These are phyloP conservation scores for Vigna mungo DNA, from an alignment of 306 rosid species.

Conservation along the genomic window DNA sequence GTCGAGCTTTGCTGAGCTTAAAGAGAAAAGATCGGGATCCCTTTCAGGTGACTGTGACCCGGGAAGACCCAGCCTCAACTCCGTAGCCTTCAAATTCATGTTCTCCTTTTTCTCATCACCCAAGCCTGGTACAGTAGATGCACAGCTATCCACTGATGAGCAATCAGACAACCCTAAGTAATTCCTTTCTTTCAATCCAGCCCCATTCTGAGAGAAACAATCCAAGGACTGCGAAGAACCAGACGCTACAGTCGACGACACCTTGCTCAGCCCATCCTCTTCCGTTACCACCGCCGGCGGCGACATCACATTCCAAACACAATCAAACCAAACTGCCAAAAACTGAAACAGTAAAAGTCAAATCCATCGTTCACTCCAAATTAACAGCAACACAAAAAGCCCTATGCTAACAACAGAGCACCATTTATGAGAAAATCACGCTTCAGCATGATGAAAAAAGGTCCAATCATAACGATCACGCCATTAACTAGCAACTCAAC, in stretches of 20 bases:
- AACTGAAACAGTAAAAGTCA: conserved; percentile 29
- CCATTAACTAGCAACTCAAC: background rate
- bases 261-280: conserved; percentile 72
- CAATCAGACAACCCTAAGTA: conserved; percentile 90
- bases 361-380: conserved; percentile 1
- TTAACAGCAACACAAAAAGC: conserved; percentile 5
- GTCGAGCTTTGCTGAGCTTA: conserved; percentile 60
- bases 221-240: conserved; percentile 67
- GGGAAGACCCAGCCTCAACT: conserved; percentile 92
- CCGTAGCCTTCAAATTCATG: conserved; percentile 86
- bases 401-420: background rate
- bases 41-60: conserved; percentile 89
- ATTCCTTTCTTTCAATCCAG: conserved; percentile 78
- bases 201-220: conserved; percentile 63
- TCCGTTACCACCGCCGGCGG: conserved; percentile 69
- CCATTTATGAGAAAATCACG: background rate
- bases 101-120: conserved; percentile 68
- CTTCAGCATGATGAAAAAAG: background rate
- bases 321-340: conserved; percentile 37
- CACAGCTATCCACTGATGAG: conserved; percentile 91
- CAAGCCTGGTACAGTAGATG: conserved; percentile 64
- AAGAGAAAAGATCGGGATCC: conserved; percentile 54
- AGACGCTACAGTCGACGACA: conserved; percentile 55
- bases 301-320: conserved; percentile 66
- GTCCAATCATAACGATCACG: conserved; percentile 30